phyloP scores from a whole-genome alignment of 2,329 filamentous ascomycete species.

The Lachnellula arida region DNA sequence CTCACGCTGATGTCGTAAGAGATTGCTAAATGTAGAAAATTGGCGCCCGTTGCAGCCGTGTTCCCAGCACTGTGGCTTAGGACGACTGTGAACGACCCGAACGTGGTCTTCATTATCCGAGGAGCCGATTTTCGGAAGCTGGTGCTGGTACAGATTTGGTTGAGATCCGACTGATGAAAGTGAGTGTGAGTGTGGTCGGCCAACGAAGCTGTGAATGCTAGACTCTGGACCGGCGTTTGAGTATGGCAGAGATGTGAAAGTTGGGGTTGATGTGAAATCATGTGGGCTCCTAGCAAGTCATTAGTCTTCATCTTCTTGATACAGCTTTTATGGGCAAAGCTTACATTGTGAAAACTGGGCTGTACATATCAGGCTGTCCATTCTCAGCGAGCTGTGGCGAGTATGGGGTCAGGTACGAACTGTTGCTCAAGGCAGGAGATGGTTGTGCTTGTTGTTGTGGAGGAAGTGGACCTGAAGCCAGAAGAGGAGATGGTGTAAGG shows the following conservation, averaged over 20 bases:
- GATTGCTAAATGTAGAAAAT: constrained; percentile 95
- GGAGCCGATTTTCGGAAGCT: constrained; percentile 36
- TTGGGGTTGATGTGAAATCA: constrained; percentile 23
- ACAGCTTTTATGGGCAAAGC: constrained; percentile 1
- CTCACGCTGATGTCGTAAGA: constrained; percentile 86
- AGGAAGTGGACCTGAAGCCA: constrained; percentile 24
- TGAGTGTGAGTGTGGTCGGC: constrained; percentile 28
- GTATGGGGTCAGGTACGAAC: constrained; percentile 27
- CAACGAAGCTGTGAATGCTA: constrained; percentile 25
- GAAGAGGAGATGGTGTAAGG: constrained; percentile 30
- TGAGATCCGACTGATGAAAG: constrained; percentile 24
- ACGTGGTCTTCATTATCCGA: constrained; percentile 47
- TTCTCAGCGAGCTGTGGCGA: constrained; percentile 25
- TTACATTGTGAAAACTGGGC: constrained; percentile 30
- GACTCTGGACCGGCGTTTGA: constrained; percentile 19
- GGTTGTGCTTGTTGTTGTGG: constrained; percentile 10
- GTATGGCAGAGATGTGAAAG: constrained; percentile 26
- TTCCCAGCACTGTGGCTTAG: constrained; percentile 96
- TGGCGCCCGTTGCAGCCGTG: constrained; percentile 94
- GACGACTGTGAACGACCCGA: constrained; percentile 68
- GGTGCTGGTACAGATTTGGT: constrained; percentile 29
- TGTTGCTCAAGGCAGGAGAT: constrained; percentile 24
- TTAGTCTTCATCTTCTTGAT: neutral
- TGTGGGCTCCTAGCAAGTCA: constrained; percentile 19
- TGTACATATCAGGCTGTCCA: constrained; percentile 27